A percentile compares a stretch with the other conserved stretches of the same genome.
Evolutionary conservation across 345 rosid species (phyloP).

Genomic region (Clarkia xantiana): DNA sequence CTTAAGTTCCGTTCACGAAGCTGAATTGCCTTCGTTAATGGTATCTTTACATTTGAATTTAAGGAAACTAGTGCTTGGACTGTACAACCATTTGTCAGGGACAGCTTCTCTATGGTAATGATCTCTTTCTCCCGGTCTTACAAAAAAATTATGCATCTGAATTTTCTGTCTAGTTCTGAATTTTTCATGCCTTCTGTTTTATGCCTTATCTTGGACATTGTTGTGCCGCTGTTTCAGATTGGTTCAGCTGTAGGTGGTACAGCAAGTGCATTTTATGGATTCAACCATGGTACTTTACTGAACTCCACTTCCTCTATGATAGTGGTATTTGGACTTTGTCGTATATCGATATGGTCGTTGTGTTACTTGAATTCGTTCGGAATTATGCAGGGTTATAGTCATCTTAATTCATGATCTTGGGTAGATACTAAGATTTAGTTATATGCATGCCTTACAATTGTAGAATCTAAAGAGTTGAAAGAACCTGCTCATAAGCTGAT

Average conservation of each 20-base stretch:
- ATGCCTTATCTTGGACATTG: not conserved
- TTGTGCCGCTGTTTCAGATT: constrained; percentile 26
- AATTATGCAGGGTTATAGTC: too few species aligned
- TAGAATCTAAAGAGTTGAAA: too few species aligned
- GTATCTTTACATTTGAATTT: constrained; percentile 1
- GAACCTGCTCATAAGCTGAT: too few species aligned
- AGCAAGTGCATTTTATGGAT: constrained; percentile 58
- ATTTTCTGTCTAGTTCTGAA: too few species aligned
- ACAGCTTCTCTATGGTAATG: constrained; percentile 82
- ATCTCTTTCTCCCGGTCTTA: not conserved
- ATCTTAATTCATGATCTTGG: too few species aligned
- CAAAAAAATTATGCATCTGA: too few species aligned
- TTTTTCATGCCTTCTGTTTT: too few species aligned
- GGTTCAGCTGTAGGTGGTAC: constrained; percentile 92
- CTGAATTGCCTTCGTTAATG: not conserved
- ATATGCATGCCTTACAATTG: too few species aligned
- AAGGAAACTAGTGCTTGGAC: constrained; percentile 91
- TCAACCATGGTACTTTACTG: constrained; percentile 40
- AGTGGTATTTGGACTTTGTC: not conserved
- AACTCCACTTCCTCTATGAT: constrained; percentile 1
- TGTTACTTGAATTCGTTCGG: too few species aligned
- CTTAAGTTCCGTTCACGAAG: not conserved
- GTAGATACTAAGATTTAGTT: too few species aligned
- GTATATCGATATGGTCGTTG: too few species aligned
- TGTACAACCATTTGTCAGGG: constrained; percentile 63